A percentile compares a stretch with the other conserved stretches of the same genome.
phyloP scores from a whole-genome alignment of 257 asterid species.

The Solanum lycopersicoides region DNA sequence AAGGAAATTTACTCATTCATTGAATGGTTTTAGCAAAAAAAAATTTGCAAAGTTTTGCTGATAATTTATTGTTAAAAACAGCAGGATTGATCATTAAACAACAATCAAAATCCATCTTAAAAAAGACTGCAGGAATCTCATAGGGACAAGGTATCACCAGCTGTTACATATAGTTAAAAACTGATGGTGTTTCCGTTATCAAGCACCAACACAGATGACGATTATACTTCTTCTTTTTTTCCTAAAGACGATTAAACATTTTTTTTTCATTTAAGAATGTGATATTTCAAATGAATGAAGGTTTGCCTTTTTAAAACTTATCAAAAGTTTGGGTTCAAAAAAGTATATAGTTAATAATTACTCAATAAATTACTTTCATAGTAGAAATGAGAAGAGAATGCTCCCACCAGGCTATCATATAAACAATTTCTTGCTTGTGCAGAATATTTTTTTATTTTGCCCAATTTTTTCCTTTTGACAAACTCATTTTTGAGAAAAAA shows the following conservation, averaged over 20 bases:
- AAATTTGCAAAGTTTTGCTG: neutral
- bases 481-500: neutral
- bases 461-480: neutral
- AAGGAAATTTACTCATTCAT: neutral
- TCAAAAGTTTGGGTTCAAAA: neutral
- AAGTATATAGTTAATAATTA: neutral
- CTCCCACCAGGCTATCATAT: neutral
- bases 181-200: neutral
- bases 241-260: neutral
- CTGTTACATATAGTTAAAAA: neutral
- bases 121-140: neutral
- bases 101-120: neutral
- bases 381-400: neutral
- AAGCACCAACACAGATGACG: neutral
- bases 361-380: neutral
- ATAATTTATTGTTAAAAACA: neutral
- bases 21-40: neutral
- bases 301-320: neutral
- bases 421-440: neutral
- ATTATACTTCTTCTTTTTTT: neutral
- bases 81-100: neutral
- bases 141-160: neutral
- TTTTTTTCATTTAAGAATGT: neutral
- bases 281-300: neutral
- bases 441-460: neutral